Evolutionary conservation across 2,329 filamentous ascomycete genomes (phyloP), one percentile per base, ranked within the genome.

Genomic region (Fonsecaea pedrosoi): DNA sequence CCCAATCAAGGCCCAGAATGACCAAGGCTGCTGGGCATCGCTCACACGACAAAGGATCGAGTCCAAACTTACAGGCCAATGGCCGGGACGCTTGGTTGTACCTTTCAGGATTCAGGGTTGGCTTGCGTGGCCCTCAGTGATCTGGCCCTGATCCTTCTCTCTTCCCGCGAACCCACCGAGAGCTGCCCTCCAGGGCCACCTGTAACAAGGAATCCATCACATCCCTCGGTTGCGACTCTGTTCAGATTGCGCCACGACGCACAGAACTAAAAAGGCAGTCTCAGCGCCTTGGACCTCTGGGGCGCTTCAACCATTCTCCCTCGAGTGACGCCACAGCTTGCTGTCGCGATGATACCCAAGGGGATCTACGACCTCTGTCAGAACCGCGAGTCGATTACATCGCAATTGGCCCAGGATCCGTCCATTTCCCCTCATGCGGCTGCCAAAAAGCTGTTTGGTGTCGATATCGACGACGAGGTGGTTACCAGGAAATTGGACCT

Each of bases 381-480:
- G 34, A 81, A 77, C 12, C 70, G 76, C 15, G 78, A 84, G 38
- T 89, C 83, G 18, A 85, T 91, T n/a, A 88, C 83, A 35, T 84
- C 86, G 0, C 77, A 84, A 32, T 71, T 90, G 4, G 86, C 86
- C 1, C 75, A 80, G 34, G 78, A 89, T 61, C 85, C 87, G 0
- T 76, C 77, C 0, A 72, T 84, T n/a, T 72, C 83, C 0, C 87
- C 89, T 0, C 80, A 78, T 0, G 81, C 87, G 25, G 82, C 85
- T 1, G 86, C 85, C 74, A 81, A 87, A 54, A 78, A 78, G n/a
- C 75, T 92, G 0, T 90, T 86, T 68, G 80, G 78, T 9, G 70
- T 74, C 40, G 72, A 78, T 48, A 73, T 74, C 35, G 65, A 68
- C 34, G 67, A 64, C 40, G 60, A 66, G 12, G 50, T 65, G 18